A percentile compares a stretch with the other conserved stretches of the same genome.
Evolutionary conservation across 768 basidiomycete genomes (phyloP).

Genomic region (Boletus bicolor): DNA sequence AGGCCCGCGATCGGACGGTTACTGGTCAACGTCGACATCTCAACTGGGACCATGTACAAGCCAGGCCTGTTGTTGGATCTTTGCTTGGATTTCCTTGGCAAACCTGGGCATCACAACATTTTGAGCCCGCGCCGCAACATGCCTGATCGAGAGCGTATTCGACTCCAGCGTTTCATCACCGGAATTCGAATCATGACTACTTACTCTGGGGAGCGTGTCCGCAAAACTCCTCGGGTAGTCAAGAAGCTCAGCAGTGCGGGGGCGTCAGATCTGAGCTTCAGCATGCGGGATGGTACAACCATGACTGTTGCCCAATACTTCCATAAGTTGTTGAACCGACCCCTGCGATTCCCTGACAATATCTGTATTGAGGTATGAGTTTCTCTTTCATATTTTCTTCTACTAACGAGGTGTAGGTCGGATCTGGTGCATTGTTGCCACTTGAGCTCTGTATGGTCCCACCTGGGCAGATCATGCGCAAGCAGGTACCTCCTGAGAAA

Average conservation of each 20-base stretch:
- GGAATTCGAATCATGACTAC: conserved; percentile 50
- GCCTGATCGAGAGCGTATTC: conserved; percentile 49
- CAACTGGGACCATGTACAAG: conserved; percentile 74
- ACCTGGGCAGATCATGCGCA: conserved; percentile 67
- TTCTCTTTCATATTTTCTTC: conserved; percentile 14
- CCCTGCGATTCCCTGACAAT: conserved; percentile 57
- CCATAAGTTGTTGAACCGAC: conserved; percentile 45
- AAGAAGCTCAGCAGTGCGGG: conserved; percentile 55
- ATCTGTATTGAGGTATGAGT: conserved; percentile 63
- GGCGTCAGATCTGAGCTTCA: conserved; percentile 54
- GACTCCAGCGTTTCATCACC: conserved; percentile 53
- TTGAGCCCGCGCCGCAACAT: conserved; percentile 42
- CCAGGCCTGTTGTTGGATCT: conserved; percentile 56
- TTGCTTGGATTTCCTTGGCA: conserved; percentile 53
- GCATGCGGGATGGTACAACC: conserved; percentile 50
- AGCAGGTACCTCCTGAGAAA: conserved; percentile 66
- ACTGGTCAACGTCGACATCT: conserved; percentile 74
- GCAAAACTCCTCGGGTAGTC: conserved; percentile 53
- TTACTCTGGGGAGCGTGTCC: conserved; percentile 35
- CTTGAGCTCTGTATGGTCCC: conserved; percentile 64
- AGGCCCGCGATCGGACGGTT: conserved; percentile 63
- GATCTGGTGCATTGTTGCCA: conserved; percentile 59
- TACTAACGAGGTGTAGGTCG: conserved; percentile 43
- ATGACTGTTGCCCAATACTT: conserved; percentile 67
- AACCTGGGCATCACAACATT: conserved; percentile 26